Base-by-base conservation (phyloP, 495 filamentous ascomycete genomes). In the Aspergillus ostianus region DNA sequence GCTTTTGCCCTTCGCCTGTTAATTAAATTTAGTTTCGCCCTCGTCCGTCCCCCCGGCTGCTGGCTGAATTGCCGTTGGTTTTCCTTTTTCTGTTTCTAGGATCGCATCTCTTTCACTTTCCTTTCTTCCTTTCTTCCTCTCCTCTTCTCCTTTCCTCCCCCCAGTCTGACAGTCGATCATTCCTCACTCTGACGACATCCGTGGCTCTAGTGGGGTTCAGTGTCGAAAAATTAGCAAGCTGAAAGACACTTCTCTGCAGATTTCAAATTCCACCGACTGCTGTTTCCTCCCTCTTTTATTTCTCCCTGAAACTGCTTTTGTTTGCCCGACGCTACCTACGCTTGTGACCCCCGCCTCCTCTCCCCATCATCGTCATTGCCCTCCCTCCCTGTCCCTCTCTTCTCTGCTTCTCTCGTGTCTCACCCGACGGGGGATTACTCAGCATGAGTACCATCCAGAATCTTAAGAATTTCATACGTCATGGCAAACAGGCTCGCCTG, bases 381-480 rank as follows among this genome's bases (percentile, higher is more conserved):
- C 36, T 26, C 51, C 50, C n/a, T n/a, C n/a, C n/a, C n/a, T n/a
- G 17, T 53, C 53, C 21, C 36, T 20, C 29, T 52, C 47, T 47
- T 50, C 32, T 53, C 52, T 45, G 26, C 21, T 53, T 18, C 49
- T 50, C 47, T 47, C 17, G 27, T 41, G 27, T 49, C 36, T 13
- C 10, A 41, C 36, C 36, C 36, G 36, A 41, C 36, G 36, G 13
- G 36, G 36, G 36, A 41, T 41, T 41, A 41, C 57, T 58, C 65
- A 79, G 56, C 59, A 91, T 91, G 88, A 89, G 87, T 68, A 91
- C 90, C 54, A 91, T 93, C 79, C 88, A 92, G 80, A 90, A 87
- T 65, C 78, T 98, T 57, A 97, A 98, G 77, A 98, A 97, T 76
- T 93, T 98, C 75, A 95, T 98, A 77, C 91, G 94, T 58, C 94